Evolutionary conservation across 2,329 filamentous ascomycete species (phyloP).

Genomic region (Pseudogymnoascus sp.): DNA sequence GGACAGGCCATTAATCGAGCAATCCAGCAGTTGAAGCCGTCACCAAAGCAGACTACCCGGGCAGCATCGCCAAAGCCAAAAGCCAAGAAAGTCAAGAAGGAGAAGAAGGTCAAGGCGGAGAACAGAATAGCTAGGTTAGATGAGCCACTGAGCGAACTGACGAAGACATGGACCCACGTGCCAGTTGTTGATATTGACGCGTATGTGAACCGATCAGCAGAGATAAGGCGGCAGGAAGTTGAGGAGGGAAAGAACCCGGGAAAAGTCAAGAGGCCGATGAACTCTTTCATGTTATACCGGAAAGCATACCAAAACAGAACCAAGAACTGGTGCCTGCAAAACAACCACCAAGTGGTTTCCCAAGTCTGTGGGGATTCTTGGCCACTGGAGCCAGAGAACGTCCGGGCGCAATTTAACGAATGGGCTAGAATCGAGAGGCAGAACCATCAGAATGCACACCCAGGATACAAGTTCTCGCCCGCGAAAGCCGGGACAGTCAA

Average conservation of each 20-base stretch:
- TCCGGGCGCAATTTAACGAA: conserved; percentile 68
- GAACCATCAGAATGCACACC: conserved; percentile 79
- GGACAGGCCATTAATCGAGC: conserved; percentile 19
- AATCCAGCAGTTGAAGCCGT: conserved; percentile 21
- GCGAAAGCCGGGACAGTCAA: conserved; percentile 50
- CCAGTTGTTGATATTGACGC: conserved; percentile 68
- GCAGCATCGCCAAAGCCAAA: conserved; percentile 19
- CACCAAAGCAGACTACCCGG: conserved; percentile 21
- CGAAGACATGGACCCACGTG: conserved; percentile 51
- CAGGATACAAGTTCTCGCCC: conserved; percentile 89
- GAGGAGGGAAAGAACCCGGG: conserved; percentile 58
- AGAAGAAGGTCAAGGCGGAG: conserved; percentile 33
- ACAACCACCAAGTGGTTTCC: conserved; percentile 91
- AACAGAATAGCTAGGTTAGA: conserved; percentile 48
- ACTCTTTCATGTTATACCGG: conserved; percentile 96
- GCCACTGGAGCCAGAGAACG: conserved; percentile 65
- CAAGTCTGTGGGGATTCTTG: conserved; percentile 80
- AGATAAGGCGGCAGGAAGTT: conserved; percentile 60
- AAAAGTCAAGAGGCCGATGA: conserved; percentile 87
- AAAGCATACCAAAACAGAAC: conserved; percentile 84
- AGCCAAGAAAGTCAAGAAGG: conserved; percentile 30
- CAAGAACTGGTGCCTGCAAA: conserved; percentile 71
- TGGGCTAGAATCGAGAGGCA: conserved; percentile 73
- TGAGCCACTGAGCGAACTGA: conserved; percentile 63
- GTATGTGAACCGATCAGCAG: conserved; percentile 65